Conservation (phyloP, 768 basidiomycete genomes). For the Mycena vulgaris region DNA sequence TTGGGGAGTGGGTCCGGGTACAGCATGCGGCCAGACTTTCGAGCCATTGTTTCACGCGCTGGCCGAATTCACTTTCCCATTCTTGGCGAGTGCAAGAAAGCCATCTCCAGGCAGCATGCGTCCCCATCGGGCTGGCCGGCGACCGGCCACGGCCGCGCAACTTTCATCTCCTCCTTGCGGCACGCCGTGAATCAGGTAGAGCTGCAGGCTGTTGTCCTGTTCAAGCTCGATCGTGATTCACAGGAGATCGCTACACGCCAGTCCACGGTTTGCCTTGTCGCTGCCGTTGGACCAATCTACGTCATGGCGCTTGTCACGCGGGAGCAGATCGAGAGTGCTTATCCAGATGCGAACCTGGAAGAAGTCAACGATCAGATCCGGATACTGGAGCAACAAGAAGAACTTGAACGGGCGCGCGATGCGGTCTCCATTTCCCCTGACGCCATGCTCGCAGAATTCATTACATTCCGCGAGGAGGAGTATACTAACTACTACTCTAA, state of each 20-base stretch:
- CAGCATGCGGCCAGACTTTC: conserved; percentile 6
- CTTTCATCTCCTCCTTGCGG: background rate
- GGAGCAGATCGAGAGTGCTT: background rate
- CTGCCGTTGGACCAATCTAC: conserved; percentile 4
- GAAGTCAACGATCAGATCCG: background rate
- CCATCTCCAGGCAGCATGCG: conserved; percentile 8
- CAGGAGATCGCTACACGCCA: background rate
- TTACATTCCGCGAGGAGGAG: background rate
- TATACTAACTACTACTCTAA: background rate
- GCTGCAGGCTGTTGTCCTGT: conserved; percentile 10
- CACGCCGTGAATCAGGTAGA: conserved; percentile 7
- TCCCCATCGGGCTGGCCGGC: conserved; percentile 15
- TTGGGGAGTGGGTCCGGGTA: background rate
- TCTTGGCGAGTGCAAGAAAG: conserved; percentile 11
- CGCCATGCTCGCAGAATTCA: background rate
- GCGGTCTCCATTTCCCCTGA: background rate
- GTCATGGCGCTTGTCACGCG: background rate
- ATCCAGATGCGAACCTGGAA: background rate
- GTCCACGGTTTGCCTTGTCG: background rate
- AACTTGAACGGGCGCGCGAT: conserved; percentile 1
- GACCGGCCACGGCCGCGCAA: background rate
- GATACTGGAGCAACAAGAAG: background rate
- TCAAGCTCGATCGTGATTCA: background rate
- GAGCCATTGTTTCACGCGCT: background rate
- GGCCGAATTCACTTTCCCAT: conserved; percentile 3